A percentile compares a stretch with the other conserved stretches of the same genome.
Evolutionary conservation across 441 rosid species (phyloP).

Genomic region (Gossypium schwendimanii): DNA sequence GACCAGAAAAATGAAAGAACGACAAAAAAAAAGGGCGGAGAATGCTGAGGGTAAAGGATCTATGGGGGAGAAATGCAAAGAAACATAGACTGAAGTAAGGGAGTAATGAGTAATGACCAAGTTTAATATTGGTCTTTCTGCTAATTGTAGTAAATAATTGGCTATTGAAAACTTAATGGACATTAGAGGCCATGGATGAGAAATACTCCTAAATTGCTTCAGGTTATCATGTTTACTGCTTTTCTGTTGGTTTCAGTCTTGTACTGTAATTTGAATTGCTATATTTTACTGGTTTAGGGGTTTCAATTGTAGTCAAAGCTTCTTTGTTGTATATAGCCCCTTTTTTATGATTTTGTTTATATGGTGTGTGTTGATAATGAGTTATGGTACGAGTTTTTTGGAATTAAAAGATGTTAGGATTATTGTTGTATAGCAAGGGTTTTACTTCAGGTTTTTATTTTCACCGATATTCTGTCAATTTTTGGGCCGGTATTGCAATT

Average conservation of each 20-base stretch:
- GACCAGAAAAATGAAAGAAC: slow-evolving; percentile 27
- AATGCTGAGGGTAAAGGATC: slow-evolving; percentile 37
- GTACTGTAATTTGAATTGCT: neutral
- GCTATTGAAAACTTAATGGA: neutral
- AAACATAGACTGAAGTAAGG: slow-evolving; percentile 32
- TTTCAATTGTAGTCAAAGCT: neutral
- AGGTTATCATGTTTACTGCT: neutral
- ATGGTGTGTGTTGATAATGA: neutral
- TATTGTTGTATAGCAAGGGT: neutral
- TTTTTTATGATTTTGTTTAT: neutral
- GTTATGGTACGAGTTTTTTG: neutral
- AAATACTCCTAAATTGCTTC: neutral
- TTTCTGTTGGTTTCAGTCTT: neutral
- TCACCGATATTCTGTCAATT: neutral
- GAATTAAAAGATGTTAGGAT: neutral
- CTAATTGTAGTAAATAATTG: neutral
- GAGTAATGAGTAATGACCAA: slow-evolving; percentile 9
- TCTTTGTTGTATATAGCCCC: neutral
- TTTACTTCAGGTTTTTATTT: neutral
- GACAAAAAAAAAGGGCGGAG: slow-evolving; percentile 22
- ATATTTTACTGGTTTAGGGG: neutral
- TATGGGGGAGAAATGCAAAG: slow-evolving; percentile 28
- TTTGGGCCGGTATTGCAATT: neutral
- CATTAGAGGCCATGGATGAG: slow-evolving; percentile 9
- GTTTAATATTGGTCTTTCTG: slow-evolving; percentile 16